A percentile compares a stretch with the other conserved stretches of the same genome.
These are phyloP conservation scores for Anthracocystis setariae DNA, from an alignment of 1,284 basidiomycete species.

Conservation along the genomic window DNA sequence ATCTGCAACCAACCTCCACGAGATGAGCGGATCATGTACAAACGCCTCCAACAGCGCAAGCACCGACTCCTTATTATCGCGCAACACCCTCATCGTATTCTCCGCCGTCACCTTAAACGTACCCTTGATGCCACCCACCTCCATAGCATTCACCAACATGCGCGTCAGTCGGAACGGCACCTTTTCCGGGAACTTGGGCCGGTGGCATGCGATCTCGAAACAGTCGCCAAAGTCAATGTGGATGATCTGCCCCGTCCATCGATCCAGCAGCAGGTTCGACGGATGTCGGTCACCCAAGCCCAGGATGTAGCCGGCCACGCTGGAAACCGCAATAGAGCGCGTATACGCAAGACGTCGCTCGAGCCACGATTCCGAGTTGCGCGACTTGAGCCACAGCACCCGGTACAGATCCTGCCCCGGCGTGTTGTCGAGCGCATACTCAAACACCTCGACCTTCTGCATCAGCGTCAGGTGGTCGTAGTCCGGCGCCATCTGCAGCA, in stretches of 20 bases:
- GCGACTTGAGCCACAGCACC: conserved; percentile 94
- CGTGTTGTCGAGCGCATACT: conserved; percentile 98
- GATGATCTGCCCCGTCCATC: conserved; percentile 92
- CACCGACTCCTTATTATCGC: conserved; percentile 96
- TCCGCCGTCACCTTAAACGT: conserved; percentile 96
- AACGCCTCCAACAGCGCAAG: conserved; percentile 94
- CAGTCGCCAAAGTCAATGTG: conserved; percentile 87
- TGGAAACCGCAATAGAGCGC: conserved; percentile 79
- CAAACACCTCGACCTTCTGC: conserved; percentile 99
- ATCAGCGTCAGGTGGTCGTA: conserved; percentile 93
- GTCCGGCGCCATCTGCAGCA: conserved; percentile 99
- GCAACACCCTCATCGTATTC: conserved; percentile 94
- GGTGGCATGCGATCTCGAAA: conserved; percentile 69
- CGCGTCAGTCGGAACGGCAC: conserved; percentile 97
- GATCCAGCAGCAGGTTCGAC: conserved; percentile 91
- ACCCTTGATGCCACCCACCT: conserved; percentile 93
- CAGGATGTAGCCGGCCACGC: conserved; percentile 78
- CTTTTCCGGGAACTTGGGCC: conserved; percentile 98
- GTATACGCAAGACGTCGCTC: conserved; percentile 97
- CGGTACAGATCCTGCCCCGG: conserved; percentile 99
- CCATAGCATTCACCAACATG: conserved; percentile 99
- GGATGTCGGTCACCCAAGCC: conserved; percentile 99
- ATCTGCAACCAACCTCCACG: conserved; percentile 70
- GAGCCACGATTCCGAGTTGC: conserved; percentile 96
- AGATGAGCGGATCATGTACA: conserved; percentile 74